Conservation (phyloP, 2,329 filamentous ascomycete genomes). For the Oidium heveae region DNA sequence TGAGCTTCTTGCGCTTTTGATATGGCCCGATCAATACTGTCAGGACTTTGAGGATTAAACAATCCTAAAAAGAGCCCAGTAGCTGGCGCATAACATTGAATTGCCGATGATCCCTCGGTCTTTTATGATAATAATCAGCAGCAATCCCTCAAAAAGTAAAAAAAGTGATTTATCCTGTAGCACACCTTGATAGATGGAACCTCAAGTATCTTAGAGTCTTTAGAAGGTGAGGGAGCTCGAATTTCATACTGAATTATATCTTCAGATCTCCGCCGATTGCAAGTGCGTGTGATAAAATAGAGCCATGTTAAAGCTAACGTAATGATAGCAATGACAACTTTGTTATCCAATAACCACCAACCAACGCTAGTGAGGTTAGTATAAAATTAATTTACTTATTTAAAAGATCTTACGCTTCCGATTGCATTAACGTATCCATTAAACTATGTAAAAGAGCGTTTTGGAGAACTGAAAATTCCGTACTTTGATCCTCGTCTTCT, state of each 20-base stretch:
- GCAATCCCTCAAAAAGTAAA: neutral
- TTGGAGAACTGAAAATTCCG: too few species aligned
- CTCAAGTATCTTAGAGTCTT: neutral
- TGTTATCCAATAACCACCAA: neutral
- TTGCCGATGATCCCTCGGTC: conserved; percentile 35
- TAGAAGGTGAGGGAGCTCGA: neutral
- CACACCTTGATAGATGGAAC: neutral
- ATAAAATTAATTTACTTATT: neutral
- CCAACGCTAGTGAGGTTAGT: neutral
- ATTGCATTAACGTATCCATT: neutral
- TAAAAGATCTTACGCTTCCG: neutral
- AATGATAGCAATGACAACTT: neutral
- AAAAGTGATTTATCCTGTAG: neutral
- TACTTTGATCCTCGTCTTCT: too few species aligned
- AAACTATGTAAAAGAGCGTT: neutral
- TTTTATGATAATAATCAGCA: conserved; percentile 9
- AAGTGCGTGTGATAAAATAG: neutral
- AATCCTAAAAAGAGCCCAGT: conserved; percentile 64
- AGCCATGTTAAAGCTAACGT: neutral
- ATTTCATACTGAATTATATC: neutral
- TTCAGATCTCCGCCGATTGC: neutral
- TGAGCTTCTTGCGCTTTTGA: conserved; percentile 52
- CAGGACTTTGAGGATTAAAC: conserved; percentile 50
- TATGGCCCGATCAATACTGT: conserved; percentile 57
- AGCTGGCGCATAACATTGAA: conserved; percentile 74